Evolutionary conservation across 1,284 basidiomycete species (phyloP), one percentile per base, ranked within the genome.

Genomic region (Irpex sp.): DNA sequence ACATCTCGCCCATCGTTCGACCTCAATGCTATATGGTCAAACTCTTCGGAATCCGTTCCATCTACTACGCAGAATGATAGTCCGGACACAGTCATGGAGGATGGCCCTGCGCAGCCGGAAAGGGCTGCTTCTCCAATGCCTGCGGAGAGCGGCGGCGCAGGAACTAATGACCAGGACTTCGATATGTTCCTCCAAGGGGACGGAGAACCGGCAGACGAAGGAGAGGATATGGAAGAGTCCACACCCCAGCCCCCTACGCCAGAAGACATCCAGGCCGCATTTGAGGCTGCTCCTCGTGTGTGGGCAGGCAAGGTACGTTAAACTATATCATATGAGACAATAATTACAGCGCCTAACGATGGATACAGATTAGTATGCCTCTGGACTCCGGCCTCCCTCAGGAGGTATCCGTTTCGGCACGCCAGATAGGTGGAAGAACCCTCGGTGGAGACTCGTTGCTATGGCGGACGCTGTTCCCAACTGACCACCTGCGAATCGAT

Each of bases 111-210:
- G 73, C 71, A 53, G 76, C 77, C 19, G 72, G 72, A 18, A 79
- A 78, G 55, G 21, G 80, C 79, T 12, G 71, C 74, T 9, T 65
- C 69, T 4, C 79, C 82, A 69, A 81, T 81, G 51, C 70, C 77
- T 36, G 77, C 63, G 5, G 69, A 80, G 5, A 58, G 75, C 39
- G 65, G 68, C n/a, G 72, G 73, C 16, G 72, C 72, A 47, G 82
- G 79, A 61, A 80, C 85, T 5, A 83, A 87, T 55, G 88, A 91
- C 72, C 80, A 84, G 62, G 91, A 91, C 71, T 91, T 93, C 68
- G 91, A 92, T 65, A 90, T 91, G 85, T 88, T 93, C 68, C 72
- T 93, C 53, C 83, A 83, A 60, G 81, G 88, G 63, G 83, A 81
- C 65, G 81, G 80, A 19, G 74, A 80, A 10, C 28, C 28, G 28